phyloP scores from a whole-genome alignment of 768 basidiomycete species.

The Boletus coccyginus region DNA sequence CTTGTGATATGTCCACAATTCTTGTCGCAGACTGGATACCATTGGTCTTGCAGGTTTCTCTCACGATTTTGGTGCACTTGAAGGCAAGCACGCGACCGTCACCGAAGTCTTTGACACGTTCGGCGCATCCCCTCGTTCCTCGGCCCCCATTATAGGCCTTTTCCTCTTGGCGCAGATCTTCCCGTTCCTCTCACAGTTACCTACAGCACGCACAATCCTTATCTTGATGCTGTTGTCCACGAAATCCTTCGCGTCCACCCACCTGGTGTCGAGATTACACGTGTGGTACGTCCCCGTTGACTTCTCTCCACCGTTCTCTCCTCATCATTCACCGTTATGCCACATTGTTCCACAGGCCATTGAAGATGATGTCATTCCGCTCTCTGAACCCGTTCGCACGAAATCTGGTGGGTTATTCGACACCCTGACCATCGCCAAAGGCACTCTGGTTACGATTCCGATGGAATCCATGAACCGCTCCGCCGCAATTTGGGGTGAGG shows the following conservation, averaged over 20 bases:
- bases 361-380: slow-evolving; percentile 57
- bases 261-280: neutral
- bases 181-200: slow-evolving; percentile 36
- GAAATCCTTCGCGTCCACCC: slow-evolving; percentile 45
- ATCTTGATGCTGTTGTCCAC: slow-evolving; percentile 50
- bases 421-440: slow-evolving; percentile 46
- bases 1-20: neutral
- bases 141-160: slow-evolving; percentile 27
- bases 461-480: slow-evolving; percentile 49
- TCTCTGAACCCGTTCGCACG: slow-evolving; percentile 45
- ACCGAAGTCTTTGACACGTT: slow-evolving; percentile 41
- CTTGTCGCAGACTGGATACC: slow-evolving; percentile 44
- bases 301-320: slow-evolving; percentile 36
- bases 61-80: slow-evolving; percentile 52
- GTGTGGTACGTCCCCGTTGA: neutral
- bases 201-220: slow-evolving; percentile 31
- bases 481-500: slow-evolving; percentile 55
- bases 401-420: slow-evolving; percentile 36
- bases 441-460: slow-evolving; percentile 41
- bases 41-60: slow-evolving; percentile 60
- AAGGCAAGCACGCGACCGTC: slow-evolving; percentile 44
- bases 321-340: slow-evolving; percentile 3
- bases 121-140: slow-evolving; percentile 12
- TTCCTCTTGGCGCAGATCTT: slow-evolving; percentile 38
- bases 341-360: slow-evolving; percentile 31